Percentiles rank a stretch among this genome's conserved stretches.
Conservation (phyloP, 2,329 filamentous ascomycete species). For the Malbranchea cinnamomea region DNA sequence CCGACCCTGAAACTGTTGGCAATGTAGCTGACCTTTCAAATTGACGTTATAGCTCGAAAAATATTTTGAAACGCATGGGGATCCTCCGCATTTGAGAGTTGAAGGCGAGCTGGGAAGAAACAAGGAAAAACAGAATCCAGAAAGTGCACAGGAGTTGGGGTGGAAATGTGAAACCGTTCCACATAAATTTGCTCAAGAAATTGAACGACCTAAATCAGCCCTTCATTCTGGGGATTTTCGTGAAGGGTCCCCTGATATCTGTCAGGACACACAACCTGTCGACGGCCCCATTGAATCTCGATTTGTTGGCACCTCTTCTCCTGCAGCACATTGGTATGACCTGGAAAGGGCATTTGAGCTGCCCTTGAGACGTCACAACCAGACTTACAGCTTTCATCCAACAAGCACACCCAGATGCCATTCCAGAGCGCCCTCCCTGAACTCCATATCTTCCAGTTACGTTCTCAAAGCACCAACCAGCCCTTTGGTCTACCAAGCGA, state of each 20-base stretch:
- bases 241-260: constrained; percentile 24
- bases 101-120: too few relatives aligned
- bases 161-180: too few relatives aligned
- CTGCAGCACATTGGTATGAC: constrained; percentile 42
- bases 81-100: constrained; percentile 26
- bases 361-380: too few relatives aligned
- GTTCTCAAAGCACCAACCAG: constrained; percentile 80
- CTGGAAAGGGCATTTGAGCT: constrained; percentile 16
- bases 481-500: constrained; percentile 76
- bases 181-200: constrained; percentile 45
- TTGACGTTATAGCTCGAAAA: constrained; percentile 20
- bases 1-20: not conserved
- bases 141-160: too few relatives aligned
- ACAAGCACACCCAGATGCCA: constrained; percentile 9
- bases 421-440: constrained; percentile 44
- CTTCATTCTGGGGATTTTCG: constrained; percentile 49
- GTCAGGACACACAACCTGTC: too few relatives aligned
- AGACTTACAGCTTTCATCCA: too few relatives aligned
- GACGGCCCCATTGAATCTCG: too few relatives aligned
- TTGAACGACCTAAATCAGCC: constrained; percentile 68
- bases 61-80: constrained; percentile 23
- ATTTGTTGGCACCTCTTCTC: too few relatives aligned
- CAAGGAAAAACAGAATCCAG: constrained; percentile 9
- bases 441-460: constrained; percentile 65
- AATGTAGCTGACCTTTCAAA: not conserved